A percentile compares a stretch with the other conserved stretches of the same genome.
phyloP scores from a whole-genome alignment of 345 rosid genomes.

The thale cress (Arabidopsis thaliana) region TAIR10.1 NC_003071.7:398001-398500 shows the following conservation, averaged over 20 bases:
- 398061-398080: background rate
- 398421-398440: background rate
- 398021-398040: constrained; percentile 59
- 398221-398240: constrained; percentile 52
- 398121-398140: background rate
- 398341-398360: background rate
- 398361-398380: background rate
- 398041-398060: background rate
- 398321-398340: background rate
- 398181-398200: constrained; percentile 54
- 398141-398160: constrained; percentile 15
- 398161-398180: constrained; percentile 60
- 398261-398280: constrained; percentile 61
- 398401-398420: background rate
- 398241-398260: constrained; percentile 54
- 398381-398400: background rate
- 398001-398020: constrained; percentile 68
- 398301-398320: constrained; percentile 59
- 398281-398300: constrained; percentile 50
- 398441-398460: background rate
- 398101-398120: background rate
- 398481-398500: background rate
- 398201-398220: constrained; percentile 47
- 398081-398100: background rate
- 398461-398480: constrained; percentile 22